Base-by-base conservation (phyloP, 176 grass and related monocot species). In the Lolium multiflorum region DNA sequence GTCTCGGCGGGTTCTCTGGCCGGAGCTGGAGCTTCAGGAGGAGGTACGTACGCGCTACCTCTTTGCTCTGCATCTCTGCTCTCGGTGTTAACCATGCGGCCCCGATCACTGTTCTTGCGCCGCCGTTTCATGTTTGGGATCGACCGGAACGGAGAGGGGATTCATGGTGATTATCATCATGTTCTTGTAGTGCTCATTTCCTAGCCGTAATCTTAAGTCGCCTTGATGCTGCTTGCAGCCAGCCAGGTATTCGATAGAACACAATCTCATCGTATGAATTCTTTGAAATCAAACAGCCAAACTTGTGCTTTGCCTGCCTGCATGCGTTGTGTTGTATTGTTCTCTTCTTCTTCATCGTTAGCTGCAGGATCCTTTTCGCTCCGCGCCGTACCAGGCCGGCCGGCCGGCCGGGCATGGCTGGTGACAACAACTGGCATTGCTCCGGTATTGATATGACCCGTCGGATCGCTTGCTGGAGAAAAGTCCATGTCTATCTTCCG, bases 31-130 rank as follows among this genome's bases (percentile, higher is more conserved):
- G 9, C 41, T 12, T 35, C 2, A 35, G 52, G 22, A 89, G 5
- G 46, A 89, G 87, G 87, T 89, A 80, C 69, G 66, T 44, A 17
- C 31, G 6, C 26, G 9, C 5, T 6, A 43, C 26, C 35, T 41
- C 37, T 9, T 64, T 20, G 67, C 55, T 64, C 67, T 64, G 38
- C 67, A 7, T 10, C n/a, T 65, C 18, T 54, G 66, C 41, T 73
- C 54, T 63, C 48, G 47, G 18, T 56, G 17, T 20, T n/a, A 37
- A 37, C 39, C 66, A 20, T 55, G 47, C 24, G 44, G 1, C 17
- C 17, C 51, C 51, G 15, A 54, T 16, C 0, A 54, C 51, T 1
- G 4, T 54, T 54, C 51, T 17, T 5, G 0, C 51, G 6, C 46
- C 6, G 11, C 21, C 44, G 44, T 74, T 49, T 26, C 41, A 13